These are phyloP conservation scores for Penicillium cosmopolitanum DNA, from an alignment of 495 filamentous ascomycete species.

Conservation along the genomic window DNA sequence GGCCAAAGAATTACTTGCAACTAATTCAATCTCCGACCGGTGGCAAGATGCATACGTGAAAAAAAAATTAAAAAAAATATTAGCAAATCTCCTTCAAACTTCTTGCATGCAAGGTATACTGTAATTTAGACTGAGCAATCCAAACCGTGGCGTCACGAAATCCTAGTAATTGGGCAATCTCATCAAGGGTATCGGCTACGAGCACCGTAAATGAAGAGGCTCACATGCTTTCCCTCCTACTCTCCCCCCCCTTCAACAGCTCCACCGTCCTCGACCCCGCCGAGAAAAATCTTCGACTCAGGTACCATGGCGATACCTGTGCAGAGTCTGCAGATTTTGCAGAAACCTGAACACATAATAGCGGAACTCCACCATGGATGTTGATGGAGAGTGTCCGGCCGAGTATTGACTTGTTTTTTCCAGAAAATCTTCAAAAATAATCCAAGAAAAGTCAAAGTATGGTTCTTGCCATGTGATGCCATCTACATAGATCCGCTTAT, in stretches of 20 bases:
- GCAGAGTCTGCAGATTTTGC: background rate
- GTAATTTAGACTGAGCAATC: background rate
- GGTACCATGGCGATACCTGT: conserved; percentile 3
- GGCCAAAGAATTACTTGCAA: background rate
- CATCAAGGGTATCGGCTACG: background rate
- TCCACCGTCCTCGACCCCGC: background rate
- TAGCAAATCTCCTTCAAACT: background rate
- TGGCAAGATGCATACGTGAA: background rate
- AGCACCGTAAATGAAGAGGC: conserved; percentile 2
- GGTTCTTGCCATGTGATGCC: conserved; percentile 5
- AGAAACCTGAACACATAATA: background rate
- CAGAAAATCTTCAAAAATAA: background rate
- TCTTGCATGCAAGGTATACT: background rate
- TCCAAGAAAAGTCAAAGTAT: background rate
- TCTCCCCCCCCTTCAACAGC: background rate
- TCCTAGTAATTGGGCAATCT: background rate
- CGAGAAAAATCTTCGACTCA: background rate
- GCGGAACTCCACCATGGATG: background rate
- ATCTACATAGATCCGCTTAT: background rate
- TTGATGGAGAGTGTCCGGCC: background rate
- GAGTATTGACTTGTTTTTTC: background rate
- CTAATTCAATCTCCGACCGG: background rate
- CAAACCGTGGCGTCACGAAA: background rate
- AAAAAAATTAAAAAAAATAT: background rate
- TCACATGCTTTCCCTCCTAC: background rate